Evolutionary conservation across 179 eudicot genomes (phyloP).

Genomic region (Patellifolia procumbens): DNA sequence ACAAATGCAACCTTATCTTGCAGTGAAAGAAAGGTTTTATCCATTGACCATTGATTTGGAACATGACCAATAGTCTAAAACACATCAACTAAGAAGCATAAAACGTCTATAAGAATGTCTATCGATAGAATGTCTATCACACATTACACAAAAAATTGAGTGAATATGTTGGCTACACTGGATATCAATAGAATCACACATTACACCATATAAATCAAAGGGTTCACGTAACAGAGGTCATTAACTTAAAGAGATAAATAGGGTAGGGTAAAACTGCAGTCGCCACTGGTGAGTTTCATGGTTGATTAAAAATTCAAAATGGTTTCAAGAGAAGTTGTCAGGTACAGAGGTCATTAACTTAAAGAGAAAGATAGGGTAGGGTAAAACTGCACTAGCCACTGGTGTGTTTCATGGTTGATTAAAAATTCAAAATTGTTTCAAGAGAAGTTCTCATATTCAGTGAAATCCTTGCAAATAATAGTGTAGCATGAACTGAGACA

Average conservation of each 20-base stretch:
- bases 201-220: neutral
- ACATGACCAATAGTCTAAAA: neutral
- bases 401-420: neutral
- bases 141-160: neutral
- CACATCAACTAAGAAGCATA: neutral
- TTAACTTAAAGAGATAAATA: neutral
- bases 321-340: neutral
- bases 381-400: neutral
- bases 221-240: neutral
- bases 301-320: neutral
- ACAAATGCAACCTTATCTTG: neutral
- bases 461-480: neutral
- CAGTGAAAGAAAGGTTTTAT: neutral
- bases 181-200: neutral
- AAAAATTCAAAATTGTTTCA: neutral
- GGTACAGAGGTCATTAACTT: too few relatives aligned
- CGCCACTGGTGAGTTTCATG: neutral
- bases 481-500: neutral
- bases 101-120: neutral
- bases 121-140: neutral
- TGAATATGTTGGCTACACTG: neutral
- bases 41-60: neutral
- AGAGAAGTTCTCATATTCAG: neutral
- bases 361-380: too few relatives aligned
- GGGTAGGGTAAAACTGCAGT: neutral